Evolutionary conservation across 208 protist genomes (phyloP), one percentile per base, ranked within the genome.

Genomic region (Sergeia podlipaevii): DNA sequence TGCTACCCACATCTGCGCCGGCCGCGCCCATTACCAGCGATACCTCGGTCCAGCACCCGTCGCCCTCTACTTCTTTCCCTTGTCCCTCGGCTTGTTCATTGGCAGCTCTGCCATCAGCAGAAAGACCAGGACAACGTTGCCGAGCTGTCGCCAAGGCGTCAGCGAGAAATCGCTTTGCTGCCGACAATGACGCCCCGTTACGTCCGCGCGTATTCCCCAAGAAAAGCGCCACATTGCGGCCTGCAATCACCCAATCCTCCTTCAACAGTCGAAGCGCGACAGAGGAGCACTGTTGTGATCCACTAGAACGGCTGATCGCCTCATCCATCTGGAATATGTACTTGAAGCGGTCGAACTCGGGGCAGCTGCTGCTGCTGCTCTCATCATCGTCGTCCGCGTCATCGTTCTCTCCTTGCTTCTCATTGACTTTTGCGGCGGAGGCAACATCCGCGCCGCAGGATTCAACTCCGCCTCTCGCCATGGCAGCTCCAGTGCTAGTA

Each of bases 141-240:
- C 29, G 30, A 73, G 46, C 36, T 44, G n/a, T 36, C 17, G 4
- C 17, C 44, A 63, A 27, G 21, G 59, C 60, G 20, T 38, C 43
- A 2, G 37, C 26, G 18, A 73, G 36, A 1, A 52, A 55, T 7
- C 41, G 52, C 3, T 58, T 32, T 2, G 47, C 51, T 7, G 67
- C 15, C n/a, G 47, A 38, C 20, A 49, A 29, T 1, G 46, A 52
- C 17, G 38, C 43, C 15, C 41, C 55, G 32, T 49, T 62, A 38
- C 66, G 59, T 4, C 58, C 59, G 13, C 37, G 57, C 53, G 59
- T 52, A 27, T 65, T 65, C 26, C 66, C 58, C 8, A 73, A 43
- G 1, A 73, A 13, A 4, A 73, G 52, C 10, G 39, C 65, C 11
- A 60, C 39, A 36, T 73, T 73, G 18, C 58, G 66, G 13, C 66